A percentile compares a stretch with the other conserved stretches of the same genome.
phyloP scores from a whole-genome alignment of 345 rosid species.

The Lepidium africanum region DNA sequence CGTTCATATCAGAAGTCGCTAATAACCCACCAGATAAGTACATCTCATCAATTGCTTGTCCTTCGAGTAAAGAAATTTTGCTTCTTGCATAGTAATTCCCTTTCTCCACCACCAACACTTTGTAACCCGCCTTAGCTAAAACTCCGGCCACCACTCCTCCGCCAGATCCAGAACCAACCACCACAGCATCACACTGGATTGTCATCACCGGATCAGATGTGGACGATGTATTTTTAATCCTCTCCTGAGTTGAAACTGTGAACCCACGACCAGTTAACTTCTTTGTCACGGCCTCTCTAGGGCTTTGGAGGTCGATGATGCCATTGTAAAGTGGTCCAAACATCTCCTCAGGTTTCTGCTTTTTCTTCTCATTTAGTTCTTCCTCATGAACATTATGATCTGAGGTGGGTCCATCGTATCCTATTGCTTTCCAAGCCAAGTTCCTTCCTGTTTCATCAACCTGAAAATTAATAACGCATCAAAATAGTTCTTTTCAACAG shows the following conservation, averaged over 20 bases:
- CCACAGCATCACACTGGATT: constrained; percentile 71
- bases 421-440: constrained; percentile 68
- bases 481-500: neutral
- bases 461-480: constrained; percentile 24
- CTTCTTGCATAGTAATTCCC: constrained; percentile 63
- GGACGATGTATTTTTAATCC: neutral
- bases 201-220: constrained; percentile 31
- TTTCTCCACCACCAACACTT: constrained; percentile 72
- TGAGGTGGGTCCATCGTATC: constrained; percentile 46
- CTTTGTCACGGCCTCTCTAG: constrained; percentile 36
- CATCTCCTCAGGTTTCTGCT: constrained; percentile 26
- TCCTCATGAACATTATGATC: constrained; percentile 32
- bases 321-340: constrained; percentile 61
- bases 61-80: constrained; percentile 65
- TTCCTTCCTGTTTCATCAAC: constrained; percentile 51
- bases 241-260: constrained; percentile 24
- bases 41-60: constrained; percentile 69
- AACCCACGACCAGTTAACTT: constrained; percentile 39
- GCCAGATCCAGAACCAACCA: constrained; percentile 78
- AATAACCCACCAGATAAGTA: constrained; percentile 49
- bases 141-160: constrained; percentile 77
- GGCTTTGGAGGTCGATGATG: constrained; percentile 39
- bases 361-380: constrained; percentile 13
- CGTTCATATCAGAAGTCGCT: constrained; percentile 51
- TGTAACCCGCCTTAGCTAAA: constrained; percentile 64